These are phyloP conservation scores for Solanum arcanum DNA, from an alignment of 257 asterid genomes.

Conservation along the genomic window DNA sequence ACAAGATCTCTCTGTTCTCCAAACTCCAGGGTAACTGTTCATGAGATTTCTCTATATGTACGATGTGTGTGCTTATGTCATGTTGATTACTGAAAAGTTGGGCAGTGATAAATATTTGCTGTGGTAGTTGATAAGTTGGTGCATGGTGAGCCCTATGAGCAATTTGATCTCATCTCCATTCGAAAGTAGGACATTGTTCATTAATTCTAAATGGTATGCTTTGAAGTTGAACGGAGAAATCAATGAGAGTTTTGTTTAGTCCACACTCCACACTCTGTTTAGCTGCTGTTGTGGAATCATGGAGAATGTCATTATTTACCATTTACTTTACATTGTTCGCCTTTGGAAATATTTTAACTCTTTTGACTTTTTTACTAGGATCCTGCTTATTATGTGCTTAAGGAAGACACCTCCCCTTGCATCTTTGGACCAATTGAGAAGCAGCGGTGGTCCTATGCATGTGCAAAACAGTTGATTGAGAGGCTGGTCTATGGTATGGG, in stretches of 20 bases:
- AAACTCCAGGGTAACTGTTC: not conserved
- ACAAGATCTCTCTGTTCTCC: not conserved
- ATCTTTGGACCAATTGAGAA: slow-evolving; percentile 92
- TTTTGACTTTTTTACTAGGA: slow-evolving; percentile 36
- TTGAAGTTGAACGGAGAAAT: not conserved
- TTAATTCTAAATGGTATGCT: not conserved
- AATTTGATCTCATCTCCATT: not conserved
- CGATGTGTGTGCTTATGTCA: not conserved
- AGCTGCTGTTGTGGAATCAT: not conserved
- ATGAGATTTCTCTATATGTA: not conserved
- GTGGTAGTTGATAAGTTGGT: not conserved
- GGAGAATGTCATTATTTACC: not conserved
- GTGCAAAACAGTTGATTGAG: slow-evolving; percentile 92
- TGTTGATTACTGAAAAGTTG: not conserved
- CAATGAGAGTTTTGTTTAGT: not conserved
- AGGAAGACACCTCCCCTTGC: slow-evolving; percentile 86
- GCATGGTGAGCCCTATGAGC: not conserved
- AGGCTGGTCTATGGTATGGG: slow-evolving; percentile 79
- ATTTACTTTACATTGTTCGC: not conserved
- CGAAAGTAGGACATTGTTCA: not conserved
- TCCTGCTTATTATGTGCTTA: slow-evolving; percentile 63
- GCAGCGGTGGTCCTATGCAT: slow-evolving; percentile 98
- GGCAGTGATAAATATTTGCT: not conserved
- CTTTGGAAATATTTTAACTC: slow-evolving; percentile 4
- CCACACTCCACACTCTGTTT: not conserved